Percentiles rank a stretch among this genome's conserved stretches.
Conservation (phyloP, 495 filamentous ascomycete species). For the Immersiella caudata region DNA sequence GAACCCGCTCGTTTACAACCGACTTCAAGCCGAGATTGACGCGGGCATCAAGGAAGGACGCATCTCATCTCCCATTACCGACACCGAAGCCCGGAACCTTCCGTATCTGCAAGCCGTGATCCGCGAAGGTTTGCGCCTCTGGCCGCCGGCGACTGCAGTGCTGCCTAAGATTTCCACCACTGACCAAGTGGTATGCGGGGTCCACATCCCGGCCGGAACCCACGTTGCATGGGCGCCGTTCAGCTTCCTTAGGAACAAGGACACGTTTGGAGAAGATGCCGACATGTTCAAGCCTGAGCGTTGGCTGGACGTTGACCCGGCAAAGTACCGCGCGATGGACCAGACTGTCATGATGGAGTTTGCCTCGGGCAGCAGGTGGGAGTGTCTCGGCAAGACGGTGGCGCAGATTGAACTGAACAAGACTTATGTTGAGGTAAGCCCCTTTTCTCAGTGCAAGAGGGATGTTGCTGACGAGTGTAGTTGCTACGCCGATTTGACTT, state of each 20-base stretch:
- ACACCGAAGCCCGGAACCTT: slow-evolving; percentile 44
- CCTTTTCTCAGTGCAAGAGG: neutral
- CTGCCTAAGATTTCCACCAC: slow-evolving; percentile 34
- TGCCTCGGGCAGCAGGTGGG: slow-evolving; percentile 43
- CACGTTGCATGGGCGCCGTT: slow-evolving; percentile 21
- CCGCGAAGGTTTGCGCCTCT: slow-evolving; percentile 42
- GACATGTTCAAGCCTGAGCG: slow-evolving; percentile 21
- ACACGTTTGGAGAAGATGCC: slow-evolving; percentile 20
- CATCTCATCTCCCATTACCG: slow-evolving; percentile 36
- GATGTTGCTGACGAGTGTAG: slow-evolving; percentile 11
- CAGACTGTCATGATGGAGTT: slow-evolving; percentile 35
- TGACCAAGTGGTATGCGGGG: slow-evolving; percentile 20
- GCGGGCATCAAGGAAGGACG: slow-evolving; percentile 18
- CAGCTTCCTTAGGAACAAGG: slow-evolving; percentile 10
- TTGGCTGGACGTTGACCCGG: slow-evolving; percentile 32
- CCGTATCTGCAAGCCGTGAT: slow-evolving; percentile 58
- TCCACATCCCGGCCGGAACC: slow-evolving; percentile 17
- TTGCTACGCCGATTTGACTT: slow-evolving; percentile 47
- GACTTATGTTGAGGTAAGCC: slow-evolving; percentile 55
- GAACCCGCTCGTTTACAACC: slow-evolving; percentile 47
- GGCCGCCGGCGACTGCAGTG: slow-evolving; percentile 31
- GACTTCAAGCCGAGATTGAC: slow-evolving; percentile 58
- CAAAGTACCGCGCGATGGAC: slow-evolving; percentile 41
- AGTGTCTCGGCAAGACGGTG: slow-evolving; percentile 47
- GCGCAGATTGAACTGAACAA: slow-evolving; percentile 55